Base-by-base conservation (phyloP, 306 rosid species). In the Senna siamea region DNA sequence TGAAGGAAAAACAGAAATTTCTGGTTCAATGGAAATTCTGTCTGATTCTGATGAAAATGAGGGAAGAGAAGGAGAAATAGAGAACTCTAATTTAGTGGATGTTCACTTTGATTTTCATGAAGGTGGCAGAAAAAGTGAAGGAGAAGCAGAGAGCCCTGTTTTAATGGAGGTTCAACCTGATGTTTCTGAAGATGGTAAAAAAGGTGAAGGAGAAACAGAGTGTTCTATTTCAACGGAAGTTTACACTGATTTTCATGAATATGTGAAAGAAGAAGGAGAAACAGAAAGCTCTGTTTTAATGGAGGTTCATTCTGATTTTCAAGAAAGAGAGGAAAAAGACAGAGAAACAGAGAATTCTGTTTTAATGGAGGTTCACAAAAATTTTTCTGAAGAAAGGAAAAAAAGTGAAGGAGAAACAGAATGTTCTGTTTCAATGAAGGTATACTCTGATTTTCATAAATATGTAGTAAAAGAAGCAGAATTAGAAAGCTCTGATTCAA, bases 81-180 rank as follows among this genome's bases (percentile, higher is more conserved):
- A 58, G 12, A 38, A 9, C 7, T 46, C 44, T 75, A 58, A 44
- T 70, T 65, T 50, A 12, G 51, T n/a, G 64, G 76, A 73, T 62
- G 23, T 0, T 34, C 4, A 17, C 7, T 1, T 7, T 17, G 47
- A n/a, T 14, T 15, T 35, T 66, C 60, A 53, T 23, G 55, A n/a
- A 68, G 37, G 15, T 15, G n/a, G n/a, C n/a, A n/a, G n/a, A 35
- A 51, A 68, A 46, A 52, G 41, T 19, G 66, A 34, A 11, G 20
- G n/a, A 13, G 74, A 76, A 37, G 72, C 80, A 63, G 77, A 82
- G 60, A 3, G 60, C 61, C 62, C 48, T 69, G 74, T 2, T 78
- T 69, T 46, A 58, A 44, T 67, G 77, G 76, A 75, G 8, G 0
- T 44, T 44, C 20, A 48, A 0, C 5, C 20, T 48, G 53, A 48